Evolutionary conservation across 2,329 filamentous ascomycete genomes (phyloP).

Genomic region (Claviceps capensis): DNA sequence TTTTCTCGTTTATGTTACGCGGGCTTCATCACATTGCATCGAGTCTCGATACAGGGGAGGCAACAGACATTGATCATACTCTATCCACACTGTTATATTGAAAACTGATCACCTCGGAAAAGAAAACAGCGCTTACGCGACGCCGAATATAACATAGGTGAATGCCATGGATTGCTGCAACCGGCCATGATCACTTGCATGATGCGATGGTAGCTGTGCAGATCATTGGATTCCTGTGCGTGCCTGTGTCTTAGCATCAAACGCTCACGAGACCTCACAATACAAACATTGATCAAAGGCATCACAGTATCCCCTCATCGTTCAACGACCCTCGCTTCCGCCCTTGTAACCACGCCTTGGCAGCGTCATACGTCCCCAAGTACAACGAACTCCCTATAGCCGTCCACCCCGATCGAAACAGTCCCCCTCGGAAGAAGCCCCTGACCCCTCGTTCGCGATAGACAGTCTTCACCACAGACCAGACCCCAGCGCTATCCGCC

Average conservation of each 20-base stretch:
- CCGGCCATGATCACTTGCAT: too few species aligned
- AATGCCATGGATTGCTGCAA: too few species aligned
- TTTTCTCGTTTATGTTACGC: too few species aligned
- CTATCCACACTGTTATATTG: too few species aligned
- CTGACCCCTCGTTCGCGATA: constrained; percentile 51
- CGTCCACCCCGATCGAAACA: constrained; percentile 66
- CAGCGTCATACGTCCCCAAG: constrained; percentile 73
- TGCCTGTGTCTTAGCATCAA: not conserved
- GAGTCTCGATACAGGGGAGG: too few species aligned
- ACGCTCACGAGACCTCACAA: not conserved
- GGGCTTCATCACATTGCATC: too few species aligned
- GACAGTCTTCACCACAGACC: constrained; percentile 52
- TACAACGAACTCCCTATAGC: constrained; percentile 73
- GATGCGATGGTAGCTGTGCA: too few species aligned
- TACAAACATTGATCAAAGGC: not conserved
- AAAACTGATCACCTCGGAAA: too few species aligned
- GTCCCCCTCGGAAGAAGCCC: constrained; percentile 66
- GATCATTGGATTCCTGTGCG: too few species aligned
- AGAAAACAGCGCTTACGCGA: too few species aligned
- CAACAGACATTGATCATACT: too few species aligned
- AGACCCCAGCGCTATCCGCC: constrained; percentile 21
- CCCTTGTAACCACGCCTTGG: constrained; percentile 47
- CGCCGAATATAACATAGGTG: too few species aligned
- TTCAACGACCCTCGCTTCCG: constrained; percentile 24
- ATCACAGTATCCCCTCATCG: constrained; percentile 19